These are phyloP conservation scores for Pleurotus tuber-regium DNA, from an alignment of 768 basidiomycete genomes.

Conservation along the genomic window DNA sequence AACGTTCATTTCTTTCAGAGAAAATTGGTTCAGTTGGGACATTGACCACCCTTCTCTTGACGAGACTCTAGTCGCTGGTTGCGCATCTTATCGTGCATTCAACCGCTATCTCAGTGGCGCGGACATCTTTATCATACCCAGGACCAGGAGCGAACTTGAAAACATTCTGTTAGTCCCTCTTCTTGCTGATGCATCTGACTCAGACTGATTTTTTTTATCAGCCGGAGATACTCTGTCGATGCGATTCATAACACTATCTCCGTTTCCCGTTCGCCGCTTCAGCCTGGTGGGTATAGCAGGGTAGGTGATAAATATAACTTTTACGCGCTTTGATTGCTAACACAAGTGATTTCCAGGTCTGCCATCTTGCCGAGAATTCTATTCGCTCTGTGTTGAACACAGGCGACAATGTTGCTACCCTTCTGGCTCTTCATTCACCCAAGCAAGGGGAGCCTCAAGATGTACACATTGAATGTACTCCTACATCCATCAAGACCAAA, in stretches of 20 bases:
- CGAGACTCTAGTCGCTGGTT: constrained; percentile 73
- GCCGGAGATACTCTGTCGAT: constrained; percentile 74
- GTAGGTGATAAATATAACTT: constrained; percentile 24
- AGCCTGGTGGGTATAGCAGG: constrained; percentile 50
- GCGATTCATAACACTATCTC: constrained; percentile 81
- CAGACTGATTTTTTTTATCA: constrained; percentile 24
- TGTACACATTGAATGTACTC: constrained; percentile 24
- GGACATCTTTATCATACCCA: constrained; percentile 70
- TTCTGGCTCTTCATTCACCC: constrained; percentile 61
- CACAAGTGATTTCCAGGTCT: constrained; percentile 41
- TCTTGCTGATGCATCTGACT: constrained; percentile 10
- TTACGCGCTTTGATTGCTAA: not conserved
- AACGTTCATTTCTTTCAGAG: constrained; percentile 39
- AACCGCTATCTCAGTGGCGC: constrained; percentile 69
- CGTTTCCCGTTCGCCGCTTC: constrained; percentile 59
- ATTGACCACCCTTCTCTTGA: constrained; percentile 65
- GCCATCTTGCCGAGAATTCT: constrained; percentile 68
- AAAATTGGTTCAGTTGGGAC: constrained; percentile 70
- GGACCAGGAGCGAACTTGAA: constrained; percentile 63
- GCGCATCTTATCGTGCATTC: constrained; percentile 80
- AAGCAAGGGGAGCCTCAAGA: not conserved
- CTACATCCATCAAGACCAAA: constrained; percentile 42
- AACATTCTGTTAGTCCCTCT: constrained; percentile 57
- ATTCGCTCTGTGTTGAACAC: constrained; percentile 68
- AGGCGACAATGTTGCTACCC: constrained; percentile 60